Evolutionary conservation across 2,329 filamentous ascomycete genomes (phyloP).

Genomic region (Eurotiales sp.): DNA sequence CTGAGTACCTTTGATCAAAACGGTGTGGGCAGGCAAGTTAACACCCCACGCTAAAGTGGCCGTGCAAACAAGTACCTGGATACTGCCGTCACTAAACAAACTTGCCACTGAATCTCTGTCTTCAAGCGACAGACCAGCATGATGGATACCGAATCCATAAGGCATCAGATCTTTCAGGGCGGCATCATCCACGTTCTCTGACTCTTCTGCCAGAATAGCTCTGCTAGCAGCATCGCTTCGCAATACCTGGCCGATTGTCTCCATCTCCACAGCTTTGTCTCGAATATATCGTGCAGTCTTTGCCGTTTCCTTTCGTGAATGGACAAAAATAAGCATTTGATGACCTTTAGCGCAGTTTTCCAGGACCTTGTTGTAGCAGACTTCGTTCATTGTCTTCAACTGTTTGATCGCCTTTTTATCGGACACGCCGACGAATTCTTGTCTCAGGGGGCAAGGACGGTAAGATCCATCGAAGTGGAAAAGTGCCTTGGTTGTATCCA

Average conservation of each 20-base stretch:
- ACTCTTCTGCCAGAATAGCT: conserved; percentile 81
- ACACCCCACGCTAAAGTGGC: conserved; percentile 99
- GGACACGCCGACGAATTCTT: conserved; percentile 96
- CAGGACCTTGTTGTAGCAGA: conserved; percentile 94
- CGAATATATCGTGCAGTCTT: conserved; percentile 96
- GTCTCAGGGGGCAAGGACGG: conserved; percentile 87
- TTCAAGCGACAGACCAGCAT: conserved; percentile 93
- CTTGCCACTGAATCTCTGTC: conserved; percentile 95
- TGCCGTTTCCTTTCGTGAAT: conserved; percentile 95
- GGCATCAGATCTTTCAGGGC: conserved; percentile 92
- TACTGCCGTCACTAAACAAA: conserved; percentile 82
- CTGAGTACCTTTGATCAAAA: conserved; percentile 98
- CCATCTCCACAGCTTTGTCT: conserved; percentile 94
- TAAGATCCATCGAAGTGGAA: conserved; percentile 97
- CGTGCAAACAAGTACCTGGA: conserved; percentile 94
- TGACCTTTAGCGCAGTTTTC: conserved; percentile 58
- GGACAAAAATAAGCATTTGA: conserved; percentile 98
- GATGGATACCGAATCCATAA: conserved; percentile 97
- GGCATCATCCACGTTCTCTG: conserved; percentile 74
- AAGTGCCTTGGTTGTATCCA: conserved; percentile 77
- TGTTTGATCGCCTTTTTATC: conserved; percentile 99
- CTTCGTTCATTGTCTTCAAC: conserved; percentile 98
- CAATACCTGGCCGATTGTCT: conserved; percentile 93
- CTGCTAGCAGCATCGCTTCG: conserved; percentile 87
- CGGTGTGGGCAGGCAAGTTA: conserved; percentile 93